Evolutionary conservation across 2,329 filamentous ascomycete genomes (phyloP), one percentile per base, ranked within the genome.

Genomic region (Trichoderma aggressivum): DNA sequence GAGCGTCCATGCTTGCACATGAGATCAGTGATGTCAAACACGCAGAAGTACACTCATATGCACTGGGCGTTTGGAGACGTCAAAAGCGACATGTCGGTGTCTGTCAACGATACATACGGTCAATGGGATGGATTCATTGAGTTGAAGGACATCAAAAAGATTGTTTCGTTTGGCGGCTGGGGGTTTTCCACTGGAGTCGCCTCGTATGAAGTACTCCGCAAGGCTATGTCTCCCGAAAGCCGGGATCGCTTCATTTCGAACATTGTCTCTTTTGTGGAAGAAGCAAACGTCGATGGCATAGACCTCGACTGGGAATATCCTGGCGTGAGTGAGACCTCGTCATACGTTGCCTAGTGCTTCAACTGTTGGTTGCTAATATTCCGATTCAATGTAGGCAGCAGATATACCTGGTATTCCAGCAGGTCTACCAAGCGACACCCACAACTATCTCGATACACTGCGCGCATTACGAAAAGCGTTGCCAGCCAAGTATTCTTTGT

Each of bases 301-400:
- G 81, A 83, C 58, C 74, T 82, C 39, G 81, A 83, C 72, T 86
- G 83, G 83, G 81, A 83, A 61, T 83, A 82, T 32, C 78, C 78
- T 7, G 77, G 75, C 5, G 74, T 75, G 28, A 73, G 74, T 43
- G 6, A n/a, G 26, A 30, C 28, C 14, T 16, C 8, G 1, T 11
- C n/a, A 60, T 39, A 30, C n/a, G 39, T 53, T 28, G 12, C 7
- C 6, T 50, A 18, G 50, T 53, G 39, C 39, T 30, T 16, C 30
- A 14, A 12, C 30, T 6, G 3, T 5, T 7, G 3, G 32, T 14
- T 50, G 18, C 43, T 53, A 14, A 47, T 28, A 21, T 30, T 26
- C 6, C 16, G 16, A 21, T 32, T 5, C 39, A 16, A 18, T 32
- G 8, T 28, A 47, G 61, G 61, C 61, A 47, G 59, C 70, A 21